phyloP scores from a whole-genome alignment of 805 yeast species.

The Hanseniaspora taiwanica region DNA sequence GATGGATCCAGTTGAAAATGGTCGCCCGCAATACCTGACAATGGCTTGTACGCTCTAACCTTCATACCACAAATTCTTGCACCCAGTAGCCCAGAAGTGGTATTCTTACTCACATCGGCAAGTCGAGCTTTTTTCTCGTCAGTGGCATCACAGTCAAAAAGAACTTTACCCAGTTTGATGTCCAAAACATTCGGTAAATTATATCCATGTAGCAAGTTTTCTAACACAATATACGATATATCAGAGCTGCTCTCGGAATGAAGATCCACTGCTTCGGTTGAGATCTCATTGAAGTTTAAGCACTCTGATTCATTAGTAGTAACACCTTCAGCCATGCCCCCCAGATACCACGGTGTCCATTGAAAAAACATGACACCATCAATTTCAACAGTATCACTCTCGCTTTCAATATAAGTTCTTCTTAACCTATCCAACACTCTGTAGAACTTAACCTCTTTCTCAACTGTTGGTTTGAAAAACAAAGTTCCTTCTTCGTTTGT shows the following conservation, averaged over 20 bases:
- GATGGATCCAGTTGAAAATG: conserved; percentile 12
- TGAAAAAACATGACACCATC: conserved; percentile 14
- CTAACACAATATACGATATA: conserved; percentile 50
- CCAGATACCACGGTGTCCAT: conserved; percentile 21
- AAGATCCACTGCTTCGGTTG: no score
- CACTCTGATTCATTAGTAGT: no score
- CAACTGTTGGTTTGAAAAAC: conserved; percentile 55
- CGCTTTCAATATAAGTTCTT: conserved; percentile 9
- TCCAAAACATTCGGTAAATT: conserved; percentile 63
- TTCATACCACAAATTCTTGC: conserved; percentile 87
- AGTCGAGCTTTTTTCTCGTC: conserved; percentile 51
- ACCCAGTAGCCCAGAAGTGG: conserved; percentile 71
- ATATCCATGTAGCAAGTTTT: conserved; percentile 54
- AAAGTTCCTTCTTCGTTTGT: conserved; percentile 50
- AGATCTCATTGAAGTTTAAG: no score
- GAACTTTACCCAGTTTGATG: conserved; percentile 61
- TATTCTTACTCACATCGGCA: conserved; percentile 44
- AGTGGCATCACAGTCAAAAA: conserved; percentile 52
- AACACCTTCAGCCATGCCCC: conserved; percentile 15
- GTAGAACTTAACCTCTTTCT: conserved; percentile 70
- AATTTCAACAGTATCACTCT: conserved; percentile 8
- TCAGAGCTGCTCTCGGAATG: no score
- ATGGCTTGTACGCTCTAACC: conserved; percentile 20
- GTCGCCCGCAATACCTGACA: conserved; percentile 10
- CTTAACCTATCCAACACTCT: conserved; percentile 17